These are phyloP conservation scores for Ogataea ganodermae DNA, from an alignment of 805 yeast genomes.

Conservation along the genomic window DNA sequence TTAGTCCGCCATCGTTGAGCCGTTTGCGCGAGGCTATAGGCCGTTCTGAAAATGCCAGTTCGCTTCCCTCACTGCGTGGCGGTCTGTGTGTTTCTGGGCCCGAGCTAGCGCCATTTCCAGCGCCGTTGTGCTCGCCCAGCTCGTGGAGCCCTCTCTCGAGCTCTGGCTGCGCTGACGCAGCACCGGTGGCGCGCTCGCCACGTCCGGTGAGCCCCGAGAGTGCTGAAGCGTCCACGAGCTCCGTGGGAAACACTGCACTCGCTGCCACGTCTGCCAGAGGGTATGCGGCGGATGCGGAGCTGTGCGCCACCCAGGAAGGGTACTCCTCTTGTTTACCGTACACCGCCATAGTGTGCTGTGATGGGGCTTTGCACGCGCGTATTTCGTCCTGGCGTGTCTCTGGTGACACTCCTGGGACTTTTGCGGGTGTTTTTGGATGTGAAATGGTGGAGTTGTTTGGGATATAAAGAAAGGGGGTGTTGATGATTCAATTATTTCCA, in stretches of 20 bases:
- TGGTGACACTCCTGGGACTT: neutral
- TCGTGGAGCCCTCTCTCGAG: no score
- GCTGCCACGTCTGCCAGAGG: slow-evolving; percentile 16
- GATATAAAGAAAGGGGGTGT: neutral
- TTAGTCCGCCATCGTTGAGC: slow-evolving; percentile 18
- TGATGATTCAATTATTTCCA: slow-evolving; percentile 1
- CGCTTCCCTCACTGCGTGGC: no score
- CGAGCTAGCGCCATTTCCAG: no score
- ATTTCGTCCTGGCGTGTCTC: neutral
- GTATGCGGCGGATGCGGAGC: neutral
- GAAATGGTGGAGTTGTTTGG: neutral
- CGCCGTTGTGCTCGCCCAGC: no score
- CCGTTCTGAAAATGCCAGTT: neutral
- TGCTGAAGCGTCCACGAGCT: neutral
- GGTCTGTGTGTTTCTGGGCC: no score
- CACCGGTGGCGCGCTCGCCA: neutral
- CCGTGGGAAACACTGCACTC: slow-evolving; percentile 17
- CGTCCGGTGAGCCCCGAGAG: neutral
- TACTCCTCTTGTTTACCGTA: neutral
- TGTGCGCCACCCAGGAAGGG: neutral
- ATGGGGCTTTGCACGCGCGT: neutral
- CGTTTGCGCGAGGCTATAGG: slow-evolving; percentile 19
- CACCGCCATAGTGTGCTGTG: neutral
- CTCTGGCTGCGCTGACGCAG: no score
- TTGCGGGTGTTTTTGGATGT: neutral